These are phyloP conservation scores for Daldinia bambusicola DNA, from an alignment of 495 filamentous ascomycete genomes.

Conservation along the genomic window DNA sequence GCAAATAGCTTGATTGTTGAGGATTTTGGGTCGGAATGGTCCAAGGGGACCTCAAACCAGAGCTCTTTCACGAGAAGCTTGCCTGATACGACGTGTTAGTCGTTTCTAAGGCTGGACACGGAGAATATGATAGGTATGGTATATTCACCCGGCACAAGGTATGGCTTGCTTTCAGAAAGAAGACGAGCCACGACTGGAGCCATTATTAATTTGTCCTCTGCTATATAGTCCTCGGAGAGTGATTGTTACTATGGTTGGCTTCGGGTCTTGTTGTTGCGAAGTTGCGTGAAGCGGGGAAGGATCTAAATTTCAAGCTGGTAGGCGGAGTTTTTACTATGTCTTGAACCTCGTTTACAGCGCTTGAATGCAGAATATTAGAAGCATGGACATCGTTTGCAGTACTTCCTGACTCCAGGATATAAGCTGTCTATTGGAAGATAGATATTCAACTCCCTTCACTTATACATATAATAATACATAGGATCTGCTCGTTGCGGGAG, in stretches of 20 bases:
- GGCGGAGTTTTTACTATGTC: slow-evolving; percentile 22
- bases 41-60: slow-evolving; percentile 85
- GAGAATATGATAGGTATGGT: not conserved
- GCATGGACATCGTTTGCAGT: not conserved
- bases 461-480: too few species aligned
- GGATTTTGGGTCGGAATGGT: slow-evolving; percentile 71
- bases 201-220: slow-evolving; percentile 28
- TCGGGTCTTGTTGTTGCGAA: slow-evolving; percentile 3
- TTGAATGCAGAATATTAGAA: not conserved
- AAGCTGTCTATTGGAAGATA: not conserved
- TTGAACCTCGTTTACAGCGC: not conserved
- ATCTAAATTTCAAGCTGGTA: not conserved
- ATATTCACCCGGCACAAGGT: slow-evolving; percentile 49
- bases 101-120: not conserved
- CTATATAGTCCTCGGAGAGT: not conserved
- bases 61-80: slow-evolving; percentile 80
- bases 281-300: slow-evolving; percentile 35
- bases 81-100: slow-evolving; percentile 58
- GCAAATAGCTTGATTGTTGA: slow-evolving; percentile 78
- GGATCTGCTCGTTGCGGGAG: too few species aligned
- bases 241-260: not conserved
- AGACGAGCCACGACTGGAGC: slow-evolving; percentile 43
- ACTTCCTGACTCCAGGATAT: not conserved
- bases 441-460: too few species aligned
- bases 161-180: slow-evolving; percentile 45